A percentile compares a stretch with the other conserved stretches of the same genome.
Evolutionary conservation across 768 basidiomycete genomes (phyloP).

Genomic region (Crepidotus variabilis): DNA sequence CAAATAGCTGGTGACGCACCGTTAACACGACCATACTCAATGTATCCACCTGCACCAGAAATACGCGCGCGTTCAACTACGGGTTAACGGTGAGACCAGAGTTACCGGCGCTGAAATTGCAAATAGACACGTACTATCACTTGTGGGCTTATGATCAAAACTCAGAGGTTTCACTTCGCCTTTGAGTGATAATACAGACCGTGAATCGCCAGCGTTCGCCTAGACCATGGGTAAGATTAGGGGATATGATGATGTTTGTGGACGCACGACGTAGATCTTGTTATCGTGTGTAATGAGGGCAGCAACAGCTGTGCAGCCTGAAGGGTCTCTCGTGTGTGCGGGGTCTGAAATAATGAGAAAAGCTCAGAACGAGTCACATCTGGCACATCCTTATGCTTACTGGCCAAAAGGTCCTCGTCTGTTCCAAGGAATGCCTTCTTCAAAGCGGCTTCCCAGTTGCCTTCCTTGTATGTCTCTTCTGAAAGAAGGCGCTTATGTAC

Average conservation of each 20-base stretch:
- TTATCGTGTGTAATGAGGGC: conserved; percentile 75
- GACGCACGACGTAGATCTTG: conserved; percentile 76
- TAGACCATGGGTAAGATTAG: conserved; percentile 26
- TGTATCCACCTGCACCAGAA: conserved; percentile 86
- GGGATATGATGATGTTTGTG: background rate
- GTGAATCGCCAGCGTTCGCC: conserved; percentile 98
- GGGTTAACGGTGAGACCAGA: conserved; percentile 6
- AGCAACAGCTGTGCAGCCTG: conserved; percentile 94
- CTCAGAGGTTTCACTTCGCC: conserved; percentile 88
- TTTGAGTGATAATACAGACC: conserved; percentile 80
- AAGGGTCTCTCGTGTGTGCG: conserved; percentile 84
- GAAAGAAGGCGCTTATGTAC: conserved; percentile 72
- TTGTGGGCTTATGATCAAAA: conserved; percentile 94
- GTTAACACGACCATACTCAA: conserved; percentile 96
- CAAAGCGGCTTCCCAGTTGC: conserved; percentile 71
- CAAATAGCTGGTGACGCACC: conserved; percentile 43
- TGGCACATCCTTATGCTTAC: conserved; percentile 37
- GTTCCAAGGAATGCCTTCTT: conserved; percentile 90
- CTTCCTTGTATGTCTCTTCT: conserved; percentile 70
- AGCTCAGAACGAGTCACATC: background rate
- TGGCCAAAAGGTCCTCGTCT: conserved; percentile 88
- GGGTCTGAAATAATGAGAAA: conserved; percentile 54
- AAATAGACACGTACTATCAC: conserved; percentile 53
- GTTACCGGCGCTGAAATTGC: background rate
- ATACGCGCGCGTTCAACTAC: conserved; percentile 85